A percentile compares a stretch with the other conserved stretches of the same genome.
Evolutionary conservation across 768 basidiomycete genomes (phyloP).

Genomic region (Leucosporidium yakuticum): DNA sequence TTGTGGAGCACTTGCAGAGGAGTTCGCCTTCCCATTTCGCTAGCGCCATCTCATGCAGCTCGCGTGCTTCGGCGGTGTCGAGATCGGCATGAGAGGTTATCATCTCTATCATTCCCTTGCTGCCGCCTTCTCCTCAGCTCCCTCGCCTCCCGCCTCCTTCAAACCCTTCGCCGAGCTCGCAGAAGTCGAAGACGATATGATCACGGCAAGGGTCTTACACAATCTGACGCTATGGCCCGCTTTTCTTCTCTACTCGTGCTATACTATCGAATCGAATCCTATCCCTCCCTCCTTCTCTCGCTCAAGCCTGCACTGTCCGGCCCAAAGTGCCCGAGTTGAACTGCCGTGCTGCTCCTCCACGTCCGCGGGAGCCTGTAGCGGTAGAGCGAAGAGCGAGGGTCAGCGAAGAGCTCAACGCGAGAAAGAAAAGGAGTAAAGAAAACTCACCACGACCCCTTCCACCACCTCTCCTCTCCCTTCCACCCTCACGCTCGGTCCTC

Average conservation of each 20-base stretch:
- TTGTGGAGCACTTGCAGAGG: no score
- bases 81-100: no score
- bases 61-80: no score
- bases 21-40: no score
- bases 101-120: no score
- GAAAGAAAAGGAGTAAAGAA: neutral
- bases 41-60: no score
- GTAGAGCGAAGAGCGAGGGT: neutral
- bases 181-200: neutral
- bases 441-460: conserved; percentile 8
- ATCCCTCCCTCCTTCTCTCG: neutral
- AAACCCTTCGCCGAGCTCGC: no score
- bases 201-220: neutral
- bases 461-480: conserved; percentile 15
- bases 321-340: conserved; percentile 30
- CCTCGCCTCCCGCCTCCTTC: no score
- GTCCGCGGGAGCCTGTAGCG: conserved; percentile 1
- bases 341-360: conserved; percentile 21
- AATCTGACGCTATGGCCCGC: neutral
- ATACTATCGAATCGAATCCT: neutral
- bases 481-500: conserved; percentile 12
- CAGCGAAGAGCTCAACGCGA: neutral
- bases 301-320: conserved; percentile 27
- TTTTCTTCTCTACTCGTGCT: no score
- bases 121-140: no score